A percentile compares a stretch with the other conserved stretches of the same genome.
phyloP scores from a whole-genome alignment of 2,329 filamentous ascomycete genomes.

The Verticillium longisporum region DNA sequence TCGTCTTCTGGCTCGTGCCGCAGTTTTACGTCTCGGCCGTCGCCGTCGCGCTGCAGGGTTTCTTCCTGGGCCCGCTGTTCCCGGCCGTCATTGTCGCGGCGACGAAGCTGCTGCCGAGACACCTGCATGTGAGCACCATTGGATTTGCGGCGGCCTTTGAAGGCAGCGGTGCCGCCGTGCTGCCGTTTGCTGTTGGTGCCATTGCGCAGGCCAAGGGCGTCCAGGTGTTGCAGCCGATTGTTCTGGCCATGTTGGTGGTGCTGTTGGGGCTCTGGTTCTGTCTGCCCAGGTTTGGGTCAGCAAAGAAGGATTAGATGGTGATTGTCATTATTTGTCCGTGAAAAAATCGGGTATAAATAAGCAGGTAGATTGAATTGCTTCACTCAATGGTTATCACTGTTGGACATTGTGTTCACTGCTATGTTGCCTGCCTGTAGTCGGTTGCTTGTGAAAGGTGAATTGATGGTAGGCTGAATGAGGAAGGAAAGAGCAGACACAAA shows the following conservation, averaged over 20 bases:
- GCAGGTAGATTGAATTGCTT: too few relatives aligned
- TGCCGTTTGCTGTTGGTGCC: slow-evolving; percentile 60
- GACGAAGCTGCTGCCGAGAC: slow-evolving; percentile 61
- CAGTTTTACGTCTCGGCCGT: slow-evolving; percentile 69
- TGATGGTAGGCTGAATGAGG: too few relatives aligned
- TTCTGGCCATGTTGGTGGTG: slow-evolving; percentile 40
- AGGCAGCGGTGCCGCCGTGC: slow-evolving; percentile 60
- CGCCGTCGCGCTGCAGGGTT: slow-evolving; percentile 64
- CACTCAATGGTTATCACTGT: too few relatives aligned
- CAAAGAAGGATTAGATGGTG: slow-evolving; percentile 14
- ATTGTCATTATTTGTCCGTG: neutral
- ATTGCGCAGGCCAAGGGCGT: slow-evolving; percentile 54
- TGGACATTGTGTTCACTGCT: too few relatives aligned
- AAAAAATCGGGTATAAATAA: neutral
- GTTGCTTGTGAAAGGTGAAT: too few relatives aligned
- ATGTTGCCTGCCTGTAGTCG: too few relatives aligned
- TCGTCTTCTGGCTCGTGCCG: slow-evolving; percentile 78
- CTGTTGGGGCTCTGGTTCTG: slow-evolving; percentile 39
- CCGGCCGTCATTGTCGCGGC: slow-evolving; percentile 64
- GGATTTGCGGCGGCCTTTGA: slow-evolving; percentile 75
- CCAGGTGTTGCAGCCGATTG: slow-evolving; percentile 48
- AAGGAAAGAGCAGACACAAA: too few relatives aligned
- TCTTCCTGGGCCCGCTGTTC: slow-evolving; percentile 75
- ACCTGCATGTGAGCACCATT: slow-evolving; percentile 70
- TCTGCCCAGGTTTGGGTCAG: slow-evolving; percentile 33